Evolutionary conservation across 2,329 filamentous ascomycete genomes (phyloP).

Genomic region (Talaromyces funiculosus): DNA sequence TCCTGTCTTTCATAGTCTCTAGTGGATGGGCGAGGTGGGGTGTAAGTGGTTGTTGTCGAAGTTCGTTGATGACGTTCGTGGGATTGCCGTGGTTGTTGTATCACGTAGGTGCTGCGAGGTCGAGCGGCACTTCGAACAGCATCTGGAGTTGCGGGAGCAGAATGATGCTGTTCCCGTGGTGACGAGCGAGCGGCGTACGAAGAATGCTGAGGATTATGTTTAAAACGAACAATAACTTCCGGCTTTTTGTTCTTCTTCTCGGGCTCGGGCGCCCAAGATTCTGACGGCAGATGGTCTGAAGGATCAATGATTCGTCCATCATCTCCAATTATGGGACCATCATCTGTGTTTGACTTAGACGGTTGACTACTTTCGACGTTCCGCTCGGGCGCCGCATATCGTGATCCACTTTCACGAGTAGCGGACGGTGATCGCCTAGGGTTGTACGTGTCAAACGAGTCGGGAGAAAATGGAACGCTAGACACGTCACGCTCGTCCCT

Average conservation of each 20-base stretch:
- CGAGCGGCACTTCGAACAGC: constrained; percentile 16
- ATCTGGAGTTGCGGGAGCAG: constrained; percentile 27
- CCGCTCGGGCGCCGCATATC: constrained; percentile 35
- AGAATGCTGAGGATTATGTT: constrained; percentile 29
- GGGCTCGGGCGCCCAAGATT: constrained; percentile 62
- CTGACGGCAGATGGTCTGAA: constrained; percentile 59
- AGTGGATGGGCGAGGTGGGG: constrained; percentile 19
- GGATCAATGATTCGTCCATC: constrained; percentile 61
- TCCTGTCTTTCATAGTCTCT: constrained; percentile 21
- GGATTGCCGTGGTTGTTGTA: constrained; percentile 5
- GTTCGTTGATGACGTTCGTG: constrained; percentile 8
- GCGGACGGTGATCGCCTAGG: constrained; percentile 33
- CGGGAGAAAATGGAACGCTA: constrained; percentile 52
- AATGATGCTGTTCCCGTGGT: constrained; percentile 18
- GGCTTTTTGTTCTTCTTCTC: constrained; percentile 51
- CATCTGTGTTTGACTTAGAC: constrained; percentile 35
- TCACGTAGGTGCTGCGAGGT: constrained; percentile 10
- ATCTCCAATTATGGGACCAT: constrained; percentile 57
- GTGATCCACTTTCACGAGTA: constrained; percentile 27
- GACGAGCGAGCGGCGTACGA: constrained; percentile 20
- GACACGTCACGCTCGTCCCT: constrained; percentile 37
- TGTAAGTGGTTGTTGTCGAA: constrained; percentile 14
- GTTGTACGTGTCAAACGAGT: constrained; percentile 57
- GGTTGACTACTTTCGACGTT: constrained; percentile 35
- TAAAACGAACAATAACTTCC: constrained; percentile 45